Base-by-base conservation (phyloP, 2,329 filamentous ascomycete species). In the Lachnellula willkommii region DNA sequence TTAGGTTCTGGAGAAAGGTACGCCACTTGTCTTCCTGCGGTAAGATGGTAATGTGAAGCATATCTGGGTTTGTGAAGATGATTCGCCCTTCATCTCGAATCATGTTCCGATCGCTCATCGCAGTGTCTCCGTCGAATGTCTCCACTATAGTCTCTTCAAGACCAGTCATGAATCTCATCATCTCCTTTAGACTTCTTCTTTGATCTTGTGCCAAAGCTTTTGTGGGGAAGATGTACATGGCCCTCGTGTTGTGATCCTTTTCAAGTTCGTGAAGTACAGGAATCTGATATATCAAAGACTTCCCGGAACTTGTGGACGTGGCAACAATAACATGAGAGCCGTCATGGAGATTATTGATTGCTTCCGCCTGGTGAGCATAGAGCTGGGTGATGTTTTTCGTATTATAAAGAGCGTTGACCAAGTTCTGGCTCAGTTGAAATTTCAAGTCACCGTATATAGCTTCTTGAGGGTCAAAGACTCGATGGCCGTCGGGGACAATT, bases 171-270 rank as follows among this genome's bases (percentile, higher is more conserved):
- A 88, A 96, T 1, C 80, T 75, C 58, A 97, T 75, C 68, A 97
- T 80, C 52, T 96, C 90, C 66, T 89, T 89, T 69, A 99, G 76
- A 63, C 91, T 96, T 63, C 91, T 82, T 64, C 87, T 85, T 71
- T 99, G 94, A 71, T 99, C 94, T 70, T 99, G 94, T 0, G 94
- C 93, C 15, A 99, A 75, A 1, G 94, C 94, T 73, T 99, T 99
- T 0, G 94, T 99, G 0, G 94, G 94, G 59, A 99, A 99, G 37
- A 99, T 96, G 69, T 96, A 97, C 85, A 99, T 90, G 2, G 94
- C 94, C 64, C 94, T 79, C 8, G 89, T 89, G 54, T 85, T 78
- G 2, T 72, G 75, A 65, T 97, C 88, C 52, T 83, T 77, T 70
- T 99, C 93, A 2, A 99, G 75, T 50, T 90, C 88, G 68, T 95